Evolutionary conservation across 768 basidiomycete genomes (phyloP).

Genomic region (Amanita exitialis): DNA sequence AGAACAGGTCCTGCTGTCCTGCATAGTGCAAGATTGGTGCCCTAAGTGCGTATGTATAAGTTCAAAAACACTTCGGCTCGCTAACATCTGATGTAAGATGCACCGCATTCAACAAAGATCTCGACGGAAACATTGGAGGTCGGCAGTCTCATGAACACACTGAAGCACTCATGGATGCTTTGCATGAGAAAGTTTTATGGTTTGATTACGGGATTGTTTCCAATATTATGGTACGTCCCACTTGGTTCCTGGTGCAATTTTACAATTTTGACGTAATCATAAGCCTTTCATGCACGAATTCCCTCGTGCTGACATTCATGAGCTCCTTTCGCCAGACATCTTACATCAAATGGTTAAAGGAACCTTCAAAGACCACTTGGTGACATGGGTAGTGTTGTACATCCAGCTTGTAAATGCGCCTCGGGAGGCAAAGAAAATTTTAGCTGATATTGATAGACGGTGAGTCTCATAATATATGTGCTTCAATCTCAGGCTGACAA

Average conservation of each 20-base stretch:
- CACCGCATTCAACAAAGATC: background rate
- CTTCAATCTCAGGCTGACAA: constrained; percentile 1
- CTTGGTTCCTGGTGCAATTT: no score
- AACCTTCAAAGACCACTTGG: constrained; percentile 15
- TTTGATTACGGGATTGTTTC: constrained; percentile 1
- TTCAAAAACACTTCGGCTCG: background rate
- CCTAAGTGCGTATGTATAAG: background rate
- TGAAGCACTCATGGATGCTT: background rate
- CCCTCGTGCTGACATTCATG: constrained; percentile 23
- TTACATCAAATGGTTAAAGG: constrained; percentile 9
- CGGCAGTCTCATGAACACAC: background rate
- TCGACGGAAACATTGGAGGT: constrained; percentile 5
- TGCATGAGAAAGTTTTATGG: background rate
- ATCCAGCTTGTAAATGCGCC: background rate
- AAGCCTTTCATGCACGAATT: constrained; percentile 19
- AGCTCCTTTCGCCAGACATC: no score
- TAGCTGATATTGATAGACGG: constrained; percentile 2
- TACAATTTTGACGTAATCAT: no score
- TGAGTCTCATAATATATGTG: background rate
- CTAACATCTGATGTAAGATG: background rate
- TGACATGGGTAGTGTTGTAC: constrained; percentile 19
- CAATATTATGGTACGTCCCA: no score
- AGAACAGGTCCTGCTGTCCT: constrained; percentile 17
- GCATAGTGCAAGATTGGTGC: constrained; percentile 15
- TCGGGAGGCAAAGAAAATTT: constrained; percentile 13